These are phyloP conservation scores for Daldinia decipiens DNA, from an alignment of 495 filamentous ascomycete genomes.

Conservation along the genomic window DNA sequence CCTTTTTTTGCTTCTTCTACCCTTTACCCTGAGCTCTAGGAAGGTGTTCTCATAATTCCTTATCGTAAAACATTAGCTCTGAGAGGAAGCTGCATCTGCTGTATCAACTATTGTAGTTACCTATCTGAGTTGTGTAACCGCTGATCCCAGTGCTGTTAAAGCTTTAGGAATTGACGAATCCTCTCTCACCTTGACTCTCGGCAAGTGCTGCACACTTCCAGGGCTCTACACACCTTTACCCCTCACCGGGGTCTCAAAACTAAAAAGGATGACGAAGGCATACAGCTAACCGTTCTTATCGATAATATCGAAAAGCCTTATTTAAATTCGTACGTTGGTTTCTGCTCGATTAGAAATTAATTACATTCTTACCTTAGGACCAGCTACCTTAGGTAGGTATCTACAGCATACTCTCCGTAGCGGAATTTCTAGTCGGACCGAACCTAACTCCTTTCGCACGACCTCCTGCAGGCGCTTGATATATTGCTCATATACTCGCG, in stretches of 20 bases:
- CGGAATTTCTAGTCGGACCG: too few species aligned
- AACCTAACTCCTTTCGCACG: too few species aligned
- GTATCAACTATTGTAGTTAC: slow-evolving; percentile 7
- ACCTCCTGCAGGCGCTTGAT: too few species aligned
- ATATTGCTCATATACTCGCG: too few species aligned
- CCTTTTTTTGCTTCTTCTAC: slow-evolving; percentile 14
- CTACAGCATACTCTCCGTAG: too few species aligned
- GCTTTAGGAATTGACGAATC: slow-evolving; percentile 43
- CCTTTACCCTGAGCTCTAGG: slow-evolving; percentile 9
- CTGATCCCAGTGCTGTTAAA: slow-evolving; percentile 17
- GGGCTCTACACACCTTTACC: slow-evolving; percentile 25
- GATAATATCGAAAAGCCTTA: slow-evolving; percentile 11
- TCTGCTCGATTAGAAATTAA: too few species aligned
- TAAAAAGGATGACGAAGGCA: slow-evolving; percentile 35
- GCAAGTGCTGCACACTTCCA: slow-evolving; percentile 4
- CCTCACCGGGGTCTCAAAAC: slow-evolving; percentile 20
- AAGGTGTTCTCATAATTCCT: slow-evolving; percentile 12
- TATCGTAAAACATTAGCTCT: slow-evolving; percentile 12
- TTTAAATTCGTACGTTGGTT: too few species aligned
- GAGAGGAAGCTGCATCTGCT: slow-evolving; percentile 5
- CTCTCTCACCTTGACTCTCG: slow-evolving; percentile 13
- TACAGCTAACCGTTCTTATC: slow-evolving; percentile 20
- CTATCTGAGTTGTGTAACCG: slow-evolving; percentile 26
- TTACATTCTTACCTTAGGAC: not conserved
- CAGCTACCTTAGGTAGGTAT: too few species aligned